These are phyloP conservation scores for Botrytis cinerea DNA, from an alignment of 2,329 filamentous ascomycete species.

Conservation along the genomic window DNA sequence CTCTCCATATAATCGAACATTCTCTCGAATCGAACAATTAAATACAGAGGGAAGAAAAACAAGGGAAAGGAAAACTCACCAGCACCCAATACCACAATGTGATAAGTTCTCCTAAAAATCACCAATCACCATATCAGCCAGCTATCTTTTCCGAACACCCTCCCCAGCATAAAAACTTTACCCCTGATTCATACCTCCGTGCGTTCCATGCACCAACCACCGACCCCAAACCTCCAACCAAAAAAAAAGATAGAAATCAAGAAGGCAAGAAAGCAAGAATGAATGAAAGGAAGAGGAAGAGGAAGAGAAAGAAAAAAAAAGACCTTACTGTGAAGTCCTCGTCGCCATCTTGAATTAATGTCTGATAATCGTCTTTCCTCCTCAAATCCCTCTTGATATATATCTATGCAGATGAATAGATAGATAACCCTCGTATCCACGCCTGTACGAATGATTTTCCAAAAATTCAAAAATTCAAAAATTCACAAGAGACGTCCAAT, in stretches of 20 bases:
- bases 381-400: not conserved
- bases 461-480: not conserved
- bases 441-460: not conserved
- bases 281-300: not conserved
- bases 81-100: constrained; percentile 66
- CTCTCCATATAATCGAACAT: not conserved
- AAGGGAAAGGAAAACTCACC: constrained; percentile 43
- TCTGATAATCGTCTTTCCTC: not conserved
- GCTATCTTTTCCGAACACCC: constrained; percentile 1
- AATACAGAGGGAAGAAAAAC: constrained; percentile 11
- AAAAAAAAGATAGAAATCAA: not conserved
- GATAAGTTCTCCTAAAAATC: constrained; percentile 57
- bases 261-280: not conserved
- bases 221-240: not conserved
- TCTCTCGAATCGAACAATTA: not conserved
- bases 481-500: not conserved
- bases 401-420: not conserved
- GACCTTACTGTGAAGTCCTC: constrained; percentile 20
- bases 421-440: constrained; percentile 7
- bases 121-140: constrained; percentile 18
- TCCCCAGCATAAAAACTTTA: constrained; percentile 12
- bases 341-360: constrained; percentile 16
- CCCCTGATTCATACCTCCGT: constrained; percentile 24
- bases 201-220: constrained; percentile 19
- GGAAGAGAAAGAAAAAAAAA: not conserved